Base-by-base conservation (phyloP, 345 rosid species). In the Gossypium anomalum region DNA sequence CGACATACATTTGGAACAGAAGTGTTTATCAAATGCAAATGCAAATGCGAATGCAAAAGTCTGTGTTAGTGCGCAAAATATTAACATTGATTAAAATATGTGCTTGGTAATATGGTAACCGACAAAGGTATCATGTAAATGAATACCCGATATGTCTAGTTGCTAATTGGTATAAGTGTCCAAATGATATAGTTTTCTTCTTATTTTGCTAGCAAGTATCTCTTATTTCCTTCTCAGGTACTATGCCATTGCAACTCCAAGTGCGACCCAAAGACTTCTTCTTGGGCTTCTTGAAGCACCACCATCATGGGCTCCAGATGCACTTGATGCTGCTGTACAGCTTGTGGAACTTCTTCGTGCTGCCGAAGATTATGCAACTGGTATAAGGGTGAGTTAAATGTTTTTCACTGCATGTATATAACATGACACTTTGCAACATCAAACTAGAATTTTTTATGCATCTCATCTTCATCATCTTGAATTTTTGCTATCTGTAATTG, bases 261-360 rank as follows among this genome's bases (percentile, higher is more conserved):
- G 98, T 86, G 98, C 98, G 71, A 94, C 98, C 65, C 98, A 89
- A 76, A 82, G 98, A 76, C 93, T 94, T 78, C 97, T 94, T 77
- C 87, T 94, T 81, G 98, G 98, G 82, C 97, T 94, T 72, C 81
- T 94, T 29, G 98, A 94, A 87, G 98, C 98, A 63, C 98, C 97
- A 0, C 98, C 98, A 11, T 94, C 98, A 6, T 94, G 98, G 98
- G 98, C 98, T 67, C 98, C 98, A 3, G 98, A 94, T 86, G 98
- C 98, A 67, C 97, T 94, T 68, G 98, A 94, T 89, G 98, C 98
- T 79, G 97, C 98, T 70, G 98, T 94, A 45, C 98, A 94, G 84
- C 98, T 94, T 71, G 97, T 94, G 80, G 98, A 94, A 83, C 97
- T 94, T 69, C 98, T 94, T 68, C 93, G 97, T 62, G 98, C 97